Conservation (phyloP, 2,329 filamentous ascomycete genomes). For the Fusarium proliferatum region DNA sequence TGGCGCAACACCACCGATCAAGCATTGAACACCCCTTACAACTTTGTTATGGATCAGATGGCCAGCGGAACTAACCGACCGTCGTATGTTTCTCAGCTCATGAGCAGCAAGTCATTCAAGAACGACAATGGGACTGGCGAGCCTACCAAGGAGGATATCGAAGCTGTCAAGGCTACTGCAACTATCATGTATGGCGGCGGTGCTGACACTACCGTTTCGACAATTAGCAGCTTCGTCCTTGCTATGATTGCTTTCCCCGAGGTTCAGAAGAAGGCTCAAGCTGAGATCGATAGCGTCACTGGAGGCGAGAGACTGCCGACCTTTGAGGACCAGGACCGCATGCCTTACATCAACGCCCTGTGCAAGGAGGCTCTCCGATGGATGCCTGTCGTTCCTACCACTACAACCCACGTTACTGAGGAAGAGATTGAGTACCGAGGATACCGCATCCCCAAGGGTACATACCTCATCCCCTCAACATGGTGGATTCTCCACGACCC, state of each 20-base stretch:
- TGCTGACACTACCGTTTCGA: conserved; percentile 46
- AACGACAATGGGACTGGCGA: background rate
- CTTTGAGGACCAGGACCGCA: conserved; percentile 41
- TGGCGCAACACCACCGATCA: conserved; percentile 39
- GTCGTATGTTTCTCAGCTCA: conserved; percentile 46
- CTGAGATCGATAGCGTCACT: conserved; percentile 45
- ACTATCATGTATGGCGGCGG: conserved; percentile 46
- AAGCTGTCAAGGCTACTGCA: conserved; percentile 42
- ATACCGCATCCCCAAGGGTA: conserved; percentile 46
- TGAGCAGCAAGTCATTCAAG: conserved; percentile 33
- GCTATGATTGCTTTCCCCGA: conserved; percentile 41
- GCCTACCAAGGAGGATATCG: conserved; percentile 32
- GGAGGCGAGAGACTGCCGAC: conserved; percentile 46
- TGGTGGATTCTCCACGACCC: conserved; percentile 66
- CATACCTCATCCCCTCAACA: conserved; percentile 38
- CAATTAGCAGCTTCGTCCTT: conserved; percentile 41
- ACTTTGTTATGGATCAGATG: conserved; percentile 47
- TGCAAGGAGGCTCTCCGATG: conserved; percentile 49
- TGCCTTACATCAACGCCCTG: conserved; percentile 48
- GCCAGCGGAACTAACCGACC: conserved; percentile 11
- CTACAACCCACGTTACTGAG: conserved; percentile 53
- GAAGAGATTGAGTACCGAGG: conserved; percentile 44
- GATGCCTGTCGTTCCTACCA: conserved; percentile 49
- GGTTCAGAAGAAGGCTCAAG: conserved; percentile 41
- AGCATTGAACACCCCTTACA: conserved; percentile 44